Evolutionary conservation across 2,329 filamentous ascomycete genomes (phyloP), one percentile per base, ranked within the genome.

Genomic region (Diaporthe sp.): DNA sequence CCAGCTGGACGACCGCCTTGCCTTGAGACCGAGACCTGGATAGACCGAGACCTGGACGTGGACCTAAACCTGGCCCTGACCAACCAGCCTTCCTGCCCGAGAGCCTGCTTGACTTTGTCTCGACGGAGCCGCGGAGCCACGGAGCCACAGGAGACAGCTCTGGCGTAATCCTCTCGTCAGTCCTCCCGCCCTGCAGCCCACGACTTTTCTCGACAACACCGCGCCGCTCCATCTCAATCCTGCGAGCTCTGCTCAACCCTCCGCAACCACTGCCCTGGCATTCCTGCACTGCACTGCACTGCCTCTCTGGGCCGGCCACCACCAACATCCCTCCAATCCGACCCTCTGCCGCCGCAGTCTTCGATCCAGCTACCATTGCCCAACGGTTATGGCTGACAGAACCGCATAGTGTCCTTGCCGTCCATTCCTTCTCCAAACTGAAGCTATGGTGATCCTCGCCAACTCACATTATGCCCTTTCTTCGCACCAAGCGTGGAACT

Each of bases 401-500:
- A 73, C 68, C 68, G 75, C 57, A 75, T 77, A 74, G 75, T 22
- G 53, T 28, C 63, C 55, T 75, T 72, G 72, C 68, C 51, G 51
- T 72, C 55, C 25, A 65, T 44, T 31, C 55, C 51, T 65, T 61
- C 22, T 70, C 49, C 53, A 58, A 25, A 44, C 20, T 67, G 76
- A 75, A 65, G 76, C 67, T 68, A 76, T 77, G 76, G 71, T 77
- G 70, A 76, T 72, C 65, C 60, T 68, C 53, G 67, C 67, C 71
- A 74, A 42, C 68, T 65, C 60, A 81, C 82, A 84, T 78, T 80
- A 92, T 92, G 90, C 89, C 90, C 81, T 90, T 92, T 80, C 85
- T 91, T 84, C 90, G 90, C 85, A 77, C 47, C 75, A 90, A 90
- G 83, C 89, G 89, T 82, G 90, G 89, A 85, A 89, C 88, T 80